Evolutionary conservation across 805 yeast genomes (phyloP).

Genomic region (Candida mattraensis): DNA sequence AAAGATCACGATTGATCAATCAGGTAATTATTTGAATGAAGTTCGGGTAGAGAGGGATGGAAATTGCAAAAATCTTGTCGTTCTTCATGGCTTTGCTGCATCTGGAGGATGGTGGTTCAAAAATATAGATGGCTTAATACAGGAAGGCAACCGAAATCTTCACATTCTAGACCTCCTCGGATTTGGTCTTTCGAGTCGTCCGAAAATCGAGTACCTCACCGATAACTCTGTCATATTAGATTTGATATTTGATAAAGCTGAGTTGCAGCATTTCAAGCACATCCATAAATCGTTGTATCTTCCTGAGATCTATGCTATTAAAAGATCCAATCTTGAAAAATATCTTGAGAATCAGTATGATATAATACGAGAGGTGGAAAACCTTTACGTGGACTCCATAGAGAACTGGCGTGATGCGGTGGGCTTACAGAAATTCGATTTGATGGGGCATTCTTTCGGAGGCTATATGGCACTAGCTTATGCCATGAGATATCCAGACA

Average conservation of each 20-base stretch:
- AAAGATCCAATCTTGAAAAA: conserved; percentile 20
- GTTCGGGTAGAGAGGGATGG: conserved; percentile 28
- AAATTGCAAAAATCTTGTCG: conserved; percentile 37
- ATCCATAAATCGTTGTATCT: conserved; percentile 26
- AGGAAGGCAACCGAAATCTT: conserved; percentile 24
- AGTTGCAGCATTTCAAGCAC: conserved; percentile 20
- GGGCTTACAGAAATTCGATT: conserved; percentile 52
- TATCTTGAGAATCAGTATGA: conserved; percentile 37
- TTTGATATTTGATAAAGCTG: conserved; percentile 23
- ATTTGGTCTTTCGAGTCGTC: conserved; percentile 55
- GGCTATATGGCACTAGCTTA: conserved; percentile 71
- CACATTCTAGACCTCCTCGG: conserved; percentile 52
- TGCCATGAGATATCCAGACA: conserved; percentile 55
- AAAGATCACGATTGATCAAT: conserved; percentile 7
- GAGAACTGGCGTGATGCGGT: conserved; percentile 62
- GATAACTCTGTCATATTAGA: conserved; percentile 30
- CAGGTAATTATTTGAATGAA: conserved; percentile 27
- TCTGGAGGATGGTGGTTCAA: conserved; percentile 56
- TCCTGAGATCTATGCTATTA: conserved; percentile 22
- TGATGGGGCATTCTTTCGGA: conserved; percentile 80
- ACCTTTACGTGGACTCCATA: conserved; percentile 55
- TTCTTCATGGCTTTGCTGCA: conserved; percentile 60
- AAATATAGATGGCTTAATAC: conserved; percentile 45
- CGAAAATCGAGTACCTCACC: conserved; percentile 29
- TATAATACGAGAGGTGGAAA: conserved; percentile 47